phyloP scores from a whole-genome alignment of 1,284 basidiomycete genomes.

The Rhizopogon hawkerae region DNA sequence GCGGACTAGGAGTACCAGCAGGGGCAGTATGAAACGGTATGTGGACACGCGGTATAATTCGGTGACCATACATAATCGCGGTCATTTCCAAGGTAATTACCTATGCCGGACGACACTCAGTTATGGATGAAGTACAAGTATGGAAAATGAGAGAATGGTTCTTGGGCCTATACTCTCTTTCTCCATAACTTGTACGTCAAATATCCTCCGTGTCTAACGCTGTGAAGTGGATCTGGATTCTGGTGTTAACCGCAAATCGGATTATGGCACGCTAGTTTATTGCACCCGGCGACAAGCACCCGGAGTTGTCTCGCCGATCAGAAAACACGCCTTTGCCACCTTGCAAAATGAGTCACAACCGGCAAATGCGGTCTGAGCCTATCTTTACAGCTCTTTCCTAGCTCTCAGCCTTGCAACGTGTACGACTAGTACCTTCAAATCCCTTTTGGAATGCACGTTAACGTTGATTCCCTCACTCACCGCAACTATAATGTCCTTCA shows the following conservation, averaged over 20 bases:
- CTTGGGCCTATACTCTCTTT: too few relatives aligned
- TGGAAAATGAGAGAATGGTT: background rate
- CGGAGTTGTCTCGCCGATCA: conserved; percentile 7
- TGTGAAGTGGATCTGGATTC: too few relatives aligned
- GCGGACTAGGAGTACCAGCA: background rate
- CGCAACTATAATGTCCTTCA: conserved; percentile 14
- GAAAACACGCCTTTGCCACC: conserved; percentile 28
- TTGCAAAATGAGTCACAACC: conserved; percentile 13
- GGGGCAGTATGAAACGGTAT: too few relatives aligned
- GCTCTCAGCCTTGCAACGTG: conserved; percentile 7
- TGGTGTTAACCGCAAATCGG: too few relatives aligned
- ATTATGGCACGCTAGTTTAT: too few relatives aligned
- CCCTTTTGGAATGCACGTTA: conserved; percentile 4
- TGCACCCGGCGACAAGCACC: background rate
- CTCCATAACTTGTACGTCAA: background rate
- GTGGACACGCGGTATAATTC: background rate
- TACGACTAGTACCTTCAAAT: conserved; percentile 1
- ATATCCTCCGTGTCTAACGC: too few relatives aligned
- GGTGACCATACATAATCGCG: background rate
- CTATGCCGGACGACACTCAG: background rate
- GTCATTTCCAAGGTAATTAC: background rate
- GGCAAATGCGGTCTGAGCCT: background rate
- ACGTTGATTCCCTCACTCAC: conserved; percentile 6
- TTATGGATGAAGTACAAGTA: background rate
- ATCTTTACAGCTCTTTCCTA: conserved; percentile 3